phyloP scores from a whole-genome alignment of 2,329 filamentous ascomycete genomes.

The Sphaerulina vaccinii region DNA sequence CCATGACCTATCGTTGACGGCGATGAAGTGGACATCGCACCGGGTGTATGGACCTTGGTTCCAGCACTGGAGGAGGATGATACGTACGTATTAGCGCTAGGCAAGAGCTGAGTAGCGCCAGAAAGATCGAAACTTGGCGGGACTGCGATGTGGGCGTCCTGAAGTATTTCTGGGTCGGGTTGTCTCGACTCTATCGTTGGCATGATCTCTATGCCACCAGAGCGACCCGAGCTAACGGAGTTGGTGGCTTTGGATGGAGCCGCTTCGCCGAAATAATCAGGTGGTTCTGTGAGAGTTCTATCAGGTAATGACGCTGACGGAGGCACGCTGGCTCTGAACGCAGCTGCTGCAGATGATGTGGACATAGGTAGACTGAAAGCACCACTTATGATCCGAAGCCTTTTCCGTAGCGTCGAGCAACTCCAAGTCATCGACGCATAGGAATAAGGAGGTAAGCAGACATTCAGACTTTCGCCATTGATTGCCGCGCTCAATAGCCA shows the following conservation, averaged over 20 bases:
- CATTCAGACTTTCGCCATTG: slow-evolving; percentile 54
- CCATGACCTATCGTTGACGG: slow-evolving; percentile 16
- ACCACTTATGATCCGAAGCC: slow-evolving; percentile 68
- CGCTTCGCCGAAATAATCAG: slow-evolving; percentile 32
- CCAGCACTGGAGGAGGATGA: slow-evolving; percentile 12
- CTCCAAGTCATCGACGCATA: slow-evolving; percentile 70
- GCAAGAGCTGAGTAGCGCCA: slow-evolving; percentile 25
- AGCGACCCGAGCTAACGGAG: slow-evolving; percentile 17
- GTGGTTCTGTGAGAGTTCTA: slow-evolving; percentile 21
- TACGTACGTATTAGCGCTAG: slow-evolving; percentile 30
- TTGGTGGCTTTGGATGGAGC: slow-evolving; percentile 8
- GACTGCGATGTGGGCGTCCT: slow-evolving; percentile 5
- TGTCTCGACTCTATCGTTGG: slow-evolving; percentile 28
- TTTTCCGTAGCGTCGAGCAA: slow-evolving; percentile 65
- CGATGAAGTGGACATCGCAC: slow-evolving; percentile 16
- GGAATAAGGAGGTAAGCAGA: slow-evolving; percentile 54
- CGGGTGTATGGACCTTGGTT: slow-evolving; percentile 17
- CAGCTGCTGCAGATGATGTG: slow-evolving; percentile 10
- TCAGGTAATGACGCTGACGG: slow-evolving; percentile 14
- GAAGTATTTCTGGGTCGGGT: neutral
- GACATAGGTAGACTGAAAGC: slow-evolving; percentile 25
- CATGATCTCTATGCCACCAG: slow-evolving; percentile 19
- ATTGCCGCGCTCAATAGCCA: slow-evolving; percentile 64
- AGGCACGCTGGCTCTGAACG: slow-evolving; percentile 31
- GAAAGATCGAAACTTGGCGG: slow-evolving; percentile 22